Evolutionary conservation across 805 yeast genomes (phyloP).

Genomic region (fission yeast (Schizosaccharomyces pombe)): DNA sequence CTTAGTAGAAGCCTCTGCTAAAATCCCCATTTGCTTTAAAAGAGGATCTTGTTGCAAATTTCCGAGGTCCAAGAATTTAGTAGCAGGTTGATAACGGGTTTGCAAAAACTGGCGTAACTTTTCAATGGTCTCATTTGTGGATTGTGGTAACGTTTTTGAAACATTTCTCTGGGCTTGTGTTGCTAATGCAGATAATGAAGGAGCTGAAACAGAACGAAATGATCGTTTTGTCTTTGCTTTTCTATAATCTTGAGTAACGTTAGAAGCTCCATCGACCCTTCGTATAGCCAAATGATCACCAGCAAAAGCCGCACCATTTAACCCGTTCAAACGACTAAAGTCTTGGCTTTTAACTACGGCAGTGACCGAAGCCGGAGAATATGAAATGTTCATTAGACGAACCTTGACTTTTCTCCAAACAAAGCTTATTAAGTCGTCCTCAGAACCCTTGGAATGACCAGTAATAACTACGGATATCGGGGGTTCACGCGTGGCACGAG

Average conservation of each 20-base stretch:
- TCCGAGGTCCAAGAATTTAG: slow-evolving; percentile 46
- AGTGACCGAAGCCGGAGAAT: neutral
- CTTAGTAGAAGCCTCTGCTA: slow-evolving; percentile 23
- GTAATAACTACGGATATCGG: neutral
- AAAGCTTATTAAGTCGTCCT: neutral
- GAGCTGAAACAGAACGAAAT: neutral
- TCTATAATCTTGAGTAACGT: neutral
- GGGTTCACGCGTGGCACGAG: neutral
- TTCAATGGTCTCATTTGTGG: slow-evolving; percentile 28
- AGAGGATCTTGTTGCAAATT: slow-evolving; percentile 40
- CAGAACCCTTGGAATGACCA: neutral
- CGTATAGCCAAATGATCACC: neutral
- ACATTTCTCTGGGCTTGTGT: neutral
- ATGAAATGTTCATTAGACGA: neutral
- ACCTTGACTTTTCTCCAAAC: slow-evolving; percentile 3
- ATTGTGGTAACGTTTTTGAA: neutral
- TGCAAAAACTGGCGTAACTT: slow-evolving; percentile 35
- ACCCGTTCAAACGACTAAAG: neutral
- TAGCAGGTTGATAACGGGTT: slow-evolving; percentile 40
- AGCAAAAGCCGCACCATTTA: neutral
- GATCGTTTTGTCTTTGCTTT: neutral
- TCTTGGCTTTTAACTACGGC: neutral
- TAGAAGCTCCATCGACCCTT: neutral
- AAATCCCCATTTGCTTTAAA: slow-evolving; percentile 36
- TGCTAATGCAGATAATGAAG: neutral